A percentile compares a stretch with the other conserved stretches of the same genome.
Conservation (phyloP, 257 asterid genomes). For the Handroanthus guayacan region DNA sequence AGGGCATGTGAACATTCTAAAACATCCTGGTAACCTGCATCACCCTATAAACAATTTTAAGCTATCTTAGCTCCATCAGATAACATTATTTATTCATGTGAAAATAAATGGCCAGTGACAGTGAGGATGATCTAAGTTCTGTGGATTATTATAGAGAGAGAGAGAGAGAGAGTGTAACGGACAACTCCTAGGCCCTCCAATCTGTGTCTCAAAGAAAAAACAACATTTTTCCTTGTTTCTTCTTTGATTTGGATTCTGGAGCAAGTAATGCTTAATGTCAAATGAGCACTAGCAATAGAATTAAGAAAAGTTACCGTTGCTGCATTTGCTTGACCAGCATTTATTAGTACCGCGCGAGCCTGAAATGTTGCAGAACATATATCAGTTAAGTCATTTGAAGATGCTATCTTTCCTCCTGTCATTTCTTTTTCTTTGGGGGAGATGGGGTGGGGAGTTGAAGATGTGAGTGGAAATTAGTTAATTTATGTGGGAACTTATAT, state of each 20-base stretch:
- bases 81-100: neutral
- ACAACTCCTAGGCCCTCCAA: slow-evolving; percentile 4
- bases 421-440: neutral
- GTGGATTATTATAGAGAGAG: neutral
- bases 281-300: slow-evolving; percentile 28
- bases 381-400: slow-evolving; percentile 34
- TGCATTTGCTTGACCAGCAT: slow-evolving; percentile 99
- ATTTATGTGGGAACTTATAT: slow-evolving; percentile 3
- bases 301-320: slow-evolving; percentile 75
- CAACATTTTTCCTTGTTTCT: neutral
- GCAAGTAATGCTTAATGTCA: neutral
- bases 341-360: slow-evolving; percentile 96
- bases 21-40: slow-evolving; percentile 94
- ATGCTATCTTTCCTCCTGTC: slow-evolving; percentile 2
- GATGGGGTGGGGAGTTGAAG: neutral
- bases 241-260: neutral
- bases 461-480: neutral
- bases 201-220: neutral
- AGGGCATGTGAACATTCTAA: slow-evolving; percentile 80
- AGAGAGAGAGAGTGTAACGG: neutral
- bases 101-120: slow-evolving; percentile 9
- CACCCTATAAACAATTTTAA: slow-evolving; percentile 67
- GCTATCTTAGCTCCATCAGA: slow-evolving; percentile 30
- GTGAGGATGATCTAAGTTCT: slow-evolving; percentile 13
- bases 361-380: slow-evolving; percentile 45